Base-by-base conservation (phyloP, 2,329 filamentous ascomycete species). In the Curvularia eragrostidis region DNA sequence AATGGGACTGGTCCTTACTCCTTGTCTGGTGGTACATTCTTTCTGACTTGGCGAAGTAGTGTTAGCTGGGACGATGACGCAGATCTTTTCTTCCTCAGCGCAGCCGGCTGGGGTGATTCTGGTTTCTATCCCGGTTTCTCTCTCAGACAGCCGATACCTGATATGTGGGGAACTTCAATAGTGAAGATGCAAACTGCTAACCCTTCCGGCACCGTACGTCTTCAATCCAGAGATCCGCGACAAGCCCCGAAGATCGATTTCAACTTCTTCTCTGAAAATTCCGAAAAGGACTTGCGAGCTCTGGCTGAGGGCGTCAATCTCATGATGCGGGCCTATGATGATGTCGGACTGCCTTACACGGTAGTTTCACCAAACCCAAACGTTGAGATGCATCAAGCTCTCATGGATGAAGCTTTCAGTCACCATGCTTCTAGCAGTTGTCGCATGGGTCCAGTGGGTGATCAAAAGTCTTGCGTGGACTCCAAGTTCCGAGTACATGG, bases 201-300 rank as follows among this genome's bases (percentile, higher is more conserved):
- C 23, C 12, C 42, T 28, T 28, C 42, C 15, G 89, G 89, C 12
- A 82, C 80, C 1, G 86, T 91, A 5, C 81, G 75, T 9, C 82
- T 91, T 6, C 78, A 78, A 9, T 87, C 84, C 0, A 73, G 82
- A 0, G 82, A 91, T 67, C 87, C 88, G 1, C 82, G 83, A 0
- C 87, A 89, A 55, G 77, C 80, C 1, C 88, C 89, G 0, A 69
- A 82, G 10, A 88, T 91, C 65, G 68, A 72, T 18, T 60, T 73
- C 41, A 66, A 71, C 52, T 73, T 68, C 62, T 73, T 73, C 68
- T 69, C 74, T 34, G 76, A 73, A 18, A 78, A 77, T 6, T 72
- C 73, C 0, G 76, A 78, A 13, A 67, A 84, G 3, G 81, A 85
- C 63, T 73, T 83, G n/a, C 65, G 77, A 51, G 84, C 86, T 1